These are phyloP conservation scores for Malassezia arunalokei DNA, from an alignment of 1,284 basidiomycete species.

Conservation along the genomic window DNA sequence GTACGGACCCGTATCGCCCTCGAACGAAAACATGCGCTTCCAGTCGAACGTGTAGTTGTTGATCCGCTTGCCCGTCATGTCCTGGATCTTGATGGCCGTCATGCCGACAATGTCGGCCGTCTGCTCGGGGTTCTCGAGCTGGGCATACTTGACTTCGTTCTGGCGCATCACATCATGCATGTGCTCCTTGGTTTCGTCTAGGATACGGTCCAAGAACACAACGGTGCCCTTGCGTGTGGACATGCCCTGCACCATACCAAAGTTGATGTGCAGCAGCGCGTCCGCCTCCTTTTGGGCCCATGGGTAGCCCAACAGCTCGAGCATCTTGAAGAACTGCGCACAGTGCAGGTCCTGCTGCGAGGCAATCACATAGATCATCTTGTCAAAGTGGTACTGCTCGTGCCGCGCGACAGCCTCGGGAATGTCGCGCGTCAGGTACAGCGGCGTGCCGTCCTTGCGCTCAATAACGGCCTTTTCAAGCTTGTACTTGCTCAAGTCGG, in stretches of 20 bases:
- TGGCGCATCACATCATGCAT: conserved; percentile 97
- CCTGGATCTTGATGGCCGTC: conserved; percentile 94
- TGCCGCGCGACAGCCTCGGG: conserved; percentile 85
- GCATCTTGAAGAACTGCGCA: conserved; percentile 84
- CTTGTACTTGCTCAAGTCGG: conserved; percentile 42
- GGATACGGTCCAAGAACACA: conserved; percentile 87
- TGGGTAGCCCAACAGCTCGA: conserved; percentile 76
- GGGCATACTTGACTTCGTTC: conserved; percentile 83
- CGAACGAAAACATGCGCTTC: conserved; percentile 87
- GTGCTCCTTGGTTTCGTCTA: conserved; percentile 72
- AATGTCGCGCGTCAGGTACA: conserved; percentile 97
- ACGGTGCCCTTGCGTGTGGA: conserved; percentile 92
- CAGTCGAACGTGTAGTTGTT: conserved; percentile 95
- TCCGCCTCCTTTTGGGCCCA: conserved; percentile 57
- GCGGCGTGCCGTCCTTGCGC: conserved; percentile 92
- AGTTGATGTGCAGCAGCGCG: conserved; percentile 76
- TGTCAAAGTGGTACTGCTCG: conserved; percentile 59
- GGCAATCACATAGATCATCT: conserved; percentile 92
- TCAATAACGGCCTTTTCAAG: conserved; percentile 77
- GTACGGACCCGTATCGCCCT: conserved; percentile 74
- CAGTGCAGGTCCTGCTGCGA: conserved; percentile 91
- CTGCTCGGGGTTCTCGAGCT: conserved; percentile 73
- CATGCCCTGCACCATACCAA: conserved; percentile 87
- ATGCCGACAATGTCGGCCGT: conserved; percentile 79
- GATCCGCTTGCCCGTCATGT: conserved; percentile 90